Conservation (phyloP, 176 grass and related monocot genomes). For the Coix lacrymajobi region DNA sequence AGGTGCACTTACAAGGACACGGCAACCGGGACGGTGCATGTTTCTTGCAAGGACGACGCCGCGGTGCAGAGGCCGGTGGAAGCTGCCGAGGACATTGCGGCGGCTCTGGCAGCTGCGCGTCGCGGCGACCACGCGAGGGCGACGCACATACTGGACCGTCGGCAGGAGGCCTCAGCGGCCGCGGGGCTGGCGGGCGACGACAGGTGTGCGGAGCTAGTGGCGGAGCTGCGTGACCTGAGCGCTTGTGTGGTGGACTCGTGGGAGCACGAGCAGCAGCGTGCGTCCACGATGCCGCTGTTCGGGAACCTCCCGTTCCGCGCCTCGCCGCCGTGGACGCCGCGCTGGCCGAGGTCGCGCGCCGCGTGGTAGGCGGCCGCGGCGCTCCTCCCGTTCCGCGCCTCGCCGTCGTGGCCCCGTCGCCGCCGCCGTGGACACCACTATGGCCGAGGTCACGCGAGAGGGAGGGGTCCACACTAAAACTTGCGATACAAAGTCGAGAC, state of each 20-base stretch:
- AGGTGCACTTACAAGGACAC: neutral
- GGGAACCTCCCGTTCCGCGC: too few relatives aligned
- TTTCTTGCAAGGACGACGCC: neutral
- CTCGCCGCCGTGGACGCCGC: too few relatives aligned
- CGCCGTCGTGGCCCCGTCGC: too few relatives aligned
- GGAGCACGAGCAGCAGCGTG: conserved; percentile 19
- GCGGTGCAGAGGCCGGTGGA: neutral
- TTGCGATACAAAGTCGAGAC: too few relatives aligned
- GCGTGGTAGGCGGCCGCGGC: too few relatives aligned
- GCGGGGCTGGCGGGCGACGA: neutral
- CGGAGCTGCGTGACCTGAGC: conserved; percentile 24
- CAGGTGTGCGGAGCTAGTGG: conserved; percentile 1
- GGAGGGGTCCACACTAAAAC: too few relatives aligned
- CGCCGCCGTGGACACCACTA: too few relatives aligned
- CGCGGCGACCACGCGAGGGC: conserved; percentile 13
- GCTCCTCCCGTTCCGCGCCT: too few relatives aligned
- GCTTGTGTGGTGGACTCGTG: neutral
- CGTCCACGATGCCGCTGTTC: neutral
- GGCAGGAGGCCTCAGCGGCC: neutral
- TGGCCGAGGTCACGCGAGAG: too few relatives aligned
- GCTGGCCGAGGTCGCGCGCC: too few relatives aligned
- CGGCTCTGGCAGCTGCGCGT: conserved; percentile 15
- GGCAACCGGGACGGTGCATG: neutral
- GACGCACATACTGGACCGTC: conserved; percentile 25
- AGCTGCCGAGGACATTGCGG: conserved; percentile 35